Evolutionary conservation across 2,329 filamentous ascomycete species (phyloP), one percentile per base, ranked within the genome.

Genomic region (Ascochyta koolunga): DNA sequence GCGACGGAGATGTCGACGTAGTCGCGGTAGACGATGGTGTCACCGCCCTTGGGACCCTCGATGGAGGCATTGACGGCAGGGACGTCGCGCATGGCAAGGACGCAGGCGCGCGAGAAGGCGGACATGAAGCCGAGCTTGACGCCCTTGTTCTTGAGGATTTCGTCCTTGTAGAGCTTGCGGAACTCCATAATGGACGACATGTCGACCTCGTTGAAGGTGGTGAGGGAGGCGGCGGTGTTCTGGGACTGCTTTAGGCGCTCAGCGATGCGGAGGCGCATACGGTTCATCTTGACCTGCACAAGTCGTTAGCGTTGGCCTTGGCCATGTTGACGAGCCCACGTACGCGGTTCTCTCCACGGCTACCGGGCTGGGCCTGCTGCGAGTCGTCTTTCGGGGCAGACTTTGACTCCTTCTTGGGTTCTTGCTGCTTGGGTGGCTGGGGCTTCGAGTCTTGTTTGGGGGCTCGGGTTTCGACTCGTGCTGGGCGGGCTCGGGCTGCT

Each of bases 41-140:
- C 95, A 54, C 95, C 95, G 40, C 92, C 91, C 69, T 93, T 91
- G 44, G 92, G 91, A 9, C 95, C 95, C 75, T 99, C 95, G 64
- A 99, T 99, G 32, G 93, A 96, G 19, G 93, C 95, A 70, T 99
- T 99, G 68, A 98, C 91, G 1, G 88, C 89, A 11, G 93, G 95
- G n/a, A 98, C 82, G 61, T 98, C 93, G 70, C 89, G 90, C 90
- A 97, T 96, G 54, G 95, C 95, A 56, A 98, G 82, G 38, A 96
- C 87, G 67, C 86, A 90, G 41, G 95, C 95, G 61, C 89, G 90
- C 4, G 93, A 90, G 79, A 99, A 99, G 50, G 93, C 93, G 75
- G 92, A 95, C 93, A 99, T 98, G 82, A 98, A 99, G n/a, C 95
- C 95, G 48, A 99, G 88, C 82, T 98, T 99, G 54, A 98, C 89